Conservation (phyloP, 371 early-diverging fungal genomes). For the Parasitella parasitica region DNA sequence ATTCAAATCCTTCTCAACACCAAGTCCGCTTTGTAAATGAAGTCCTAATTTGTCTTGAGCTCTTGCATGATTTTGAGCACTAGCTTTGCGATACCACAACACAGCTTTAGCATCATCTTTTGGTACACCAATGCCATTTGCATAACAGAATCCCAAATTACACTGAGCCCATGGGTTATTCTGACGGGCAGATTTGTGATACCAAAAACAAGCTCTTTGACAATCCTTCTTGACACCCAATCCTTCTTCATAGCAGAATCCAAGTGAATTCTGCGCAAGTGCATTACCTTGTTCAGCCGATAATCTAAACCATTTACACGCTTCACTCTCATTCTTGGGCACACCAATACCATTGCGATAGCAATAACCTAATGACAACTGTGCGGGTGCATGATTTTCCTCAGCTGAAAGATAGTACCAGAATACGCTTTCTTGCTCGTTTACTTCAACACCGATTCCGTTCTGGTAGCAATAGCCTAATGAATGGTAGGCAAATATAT, state of each 20-base stretch:
- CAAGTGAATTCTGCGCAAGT: slow-evolving; percentile 81
- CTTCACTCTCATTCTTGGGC: slow-evolving; percentile 59
- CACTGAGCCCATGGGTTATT: slow-evolving; percentile 90
- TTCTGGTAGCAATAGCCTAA: slow-evolving; percentile 69
- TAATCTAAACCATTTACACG: slow-evolving; percentile 67
- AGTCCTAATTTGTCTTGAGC: slow-evolving; percentile 85
- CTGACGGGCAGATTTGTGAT: slow-evolving; percentile 71
- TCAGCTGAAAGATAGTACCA: slow-evolving; percentile 72
- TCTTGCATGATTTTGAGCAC: slow-evolving; percentile 66
- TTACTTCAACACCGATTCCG: slow-evolving; percentile 26
- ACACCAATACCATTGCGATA: slow-evolving; percentile 75
- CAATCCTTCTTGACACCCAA: slow-evolving; percentile 66
- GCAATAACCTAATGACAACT: slow-evolving; percentile 83
- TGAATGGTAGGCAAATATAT: slow-evolving; percentile 77
- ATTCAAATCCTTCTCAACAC: slow-evolving; percentile 56
- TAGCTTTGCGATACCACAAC: slow-evolving; percentile 71
- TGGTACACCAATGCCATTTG: slow-evolving; percentile 78
- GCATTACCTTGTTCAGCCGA: slow-evolving; percentile 74
- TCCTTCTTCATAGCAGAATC: slow-evolving; percentile 83
- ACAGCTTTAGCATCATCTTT: slow-evolving; percentile 63
- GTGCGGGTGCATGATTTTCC: slow-evolving; percentile 67
- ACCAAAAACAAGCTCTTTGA: slow-evolving; percentile 81
- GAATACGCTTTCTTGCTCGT: slow-evolving; percentile 69
- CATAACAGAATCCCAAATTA: slow-evolving; percentile 84
- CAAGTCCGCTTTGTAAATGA: slow-evolving; percentile 78